phyloP scores from a whole-genome alignment of 768 basidiomycete species.

The Agrocybe pediades region DNA sequence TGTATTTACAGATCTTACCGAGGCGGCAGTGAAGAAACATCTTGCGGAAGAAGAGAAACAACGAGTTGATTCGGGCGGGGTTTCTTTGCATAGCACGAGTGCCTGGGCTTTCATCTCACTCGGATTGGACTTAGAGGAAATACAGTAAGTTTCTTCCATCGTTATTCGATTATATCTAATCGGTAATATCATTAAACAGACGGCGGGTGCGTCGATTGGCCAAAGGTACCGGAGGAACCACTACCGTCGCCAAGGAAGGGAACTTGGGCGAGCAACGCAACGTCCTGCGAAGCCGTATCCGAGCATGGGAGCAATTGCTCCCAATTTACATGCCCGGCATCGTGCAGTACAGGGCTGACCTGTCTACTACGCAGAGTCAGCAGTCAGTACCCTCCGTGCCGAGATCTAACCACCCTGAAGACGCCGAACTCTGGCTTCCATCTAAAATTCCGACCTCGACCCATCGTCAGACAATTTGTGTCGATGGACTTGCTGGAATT shows the following conservation, averaged over 20 bases:
- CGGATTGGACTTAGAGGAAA: constrained; percentile 15
- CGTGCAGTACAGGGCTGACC: constrained; percentile 2
- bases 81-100: background rate
- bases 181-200: background rate
- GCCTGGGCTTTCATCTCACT: constrained; percentile 5
- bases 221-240: background rate
- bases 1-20: background rate
- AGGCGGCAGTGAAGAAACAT: constrained; percentile 6
- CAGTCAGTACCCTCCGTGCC: too few species aligned
- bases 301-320: background rate
- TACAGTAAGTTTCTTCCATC: constrained; percentile 8
- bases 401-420: background rate
- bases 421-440: constrained; percentile 6
- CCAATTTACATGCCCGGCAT: constrained; percentile 15
- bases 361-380: too few species aligned
- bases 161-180: background rate
- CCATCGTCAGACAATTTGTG: background rate
- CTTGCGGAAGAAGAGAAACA: constrained; percentile 5
- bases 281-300: too few species aligned
- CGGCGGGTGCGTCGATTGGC: constrained; percentile 3
- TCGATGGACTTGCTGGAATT: background rate
- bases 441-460: constrained; percentile 1
- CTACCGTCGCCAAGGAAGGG: constrained; percentile 7
- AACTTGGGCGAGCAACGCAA: too few species aligned
- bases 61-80: background rate